A percentile compares a stretch with the other conserved stretches of the same genome.
phyloP scores from a whole-genome alignment of 257 asterid species.

The Solanum pimpinellifolium region DNA sequence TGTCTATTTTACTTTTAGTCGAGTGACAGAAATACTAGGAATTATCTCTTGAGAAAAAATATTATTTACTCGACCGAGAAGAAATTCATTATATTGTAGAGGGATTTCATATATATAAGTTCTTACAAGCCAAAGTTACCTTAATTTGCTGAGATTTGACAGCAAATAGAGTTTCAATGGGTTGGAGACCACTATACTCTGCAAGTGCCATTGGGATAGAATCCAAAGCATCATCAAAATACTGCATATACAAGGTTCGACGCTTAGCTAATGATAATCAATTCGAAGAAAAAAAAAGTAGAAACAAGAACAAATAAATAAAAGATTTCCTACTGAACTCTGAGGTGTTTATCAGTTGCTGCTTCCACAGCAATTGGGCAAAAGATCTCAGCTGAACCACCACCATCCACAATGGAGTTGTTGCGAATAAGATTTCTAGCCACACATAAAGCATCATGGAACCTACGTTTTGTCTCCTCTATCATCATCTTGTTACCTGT shows the following conservation, averaged over 20 bases:
- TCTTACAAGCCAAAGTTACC: slow-evolving; percentile 17
- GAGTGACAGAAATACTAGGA: neutral
- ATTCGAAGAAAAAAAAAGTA: neutral
- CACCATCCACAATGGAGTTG: slow-evolving; percentile 90
- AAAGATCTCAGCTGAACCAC: slow-evolving; percentile 92
- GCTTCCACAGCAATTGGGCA: slow-evolving; percentile 89
- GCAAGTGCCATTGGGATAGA: slow-evolving; percentile 91
- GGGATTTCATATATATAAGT: neutral
- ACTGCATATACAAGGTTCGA: slow-evolving; percentile 31
- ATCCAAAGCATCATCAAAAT: slow-evolving; percentile 91
- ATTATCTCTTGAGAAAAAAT: neutral
- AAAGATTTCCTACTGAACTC: slow-evolving; percentile 73
- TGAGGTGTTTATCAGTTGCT: slow-evolving; percentile 89
- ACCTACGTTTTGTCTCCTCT: slow-evolving; percentile 88
- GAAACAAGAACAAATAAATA: neutral
- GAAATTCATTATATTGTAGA: neutral
- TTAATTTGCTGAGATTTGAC: slow-evolving; percentile 88
- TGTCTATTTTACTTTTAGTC: neutral
- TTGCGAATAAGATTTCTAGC: slow-evolving; percentile 86
- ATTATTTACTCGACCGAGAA: neutral
- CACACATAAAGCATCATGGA: slow-evolving; percentile 86
- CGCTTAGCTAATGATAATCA: neutral
- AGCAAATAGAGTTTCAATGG: slow-evolving; percentile 74
- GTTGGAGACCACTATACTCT: slow-evolving; percentile 88
- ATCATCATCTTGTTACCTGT: slow-evolving; percentile 94